Base-by-base conservation (phyloP, 1,284 basidiomycete species). In the Irpex sp. region DNA sequence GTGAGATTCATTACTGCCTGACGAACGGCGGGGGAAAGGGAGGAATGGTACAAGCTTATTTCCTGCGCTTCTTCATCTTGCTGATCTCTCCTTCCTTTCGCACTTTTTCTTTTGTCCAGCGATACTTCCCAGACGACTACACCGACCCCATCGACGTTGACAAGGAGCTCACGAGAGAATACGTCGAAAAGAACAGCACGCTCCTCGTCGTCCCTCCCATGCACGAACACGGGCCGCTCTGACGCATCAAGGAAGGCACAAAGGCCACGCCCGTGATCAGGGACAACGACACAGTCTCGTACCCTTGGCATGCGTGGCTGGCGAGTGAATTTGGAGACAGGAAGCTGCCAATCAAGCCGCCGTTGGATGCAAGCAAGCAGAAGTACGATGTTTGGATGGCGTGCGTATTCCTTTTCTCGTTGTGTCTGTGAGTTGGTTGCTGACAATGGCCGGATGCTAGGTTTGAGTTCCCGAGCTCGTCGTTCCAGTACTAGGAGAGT, bases 151-250 rank as follows among this genome's bases (percentile, higher is more conserved):
- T 49, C 12, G 48, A 49, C 48, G 48, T 49, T 9, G 18, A 49
- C 16, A 49, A 42, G 16, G 48, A 49, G 18, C 18, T 49, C 3
- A 49, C 48, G 16, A 49, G 21, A 19, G 48, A 49, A 21, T 49
- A 49, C 48, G 48, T 49, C 19, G 16, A 49, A 9, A 49, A 21
- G n/a, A 65, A 68, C 37, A 67, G 61, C 56, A 59, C 58, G 37
- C 62, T 63, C 23, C 53, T 73, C 39, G 65, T 68, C 9, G 67
- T 70, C 10, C 69, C 70, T 8, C 63, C 63, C 51, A 61, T 72
- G 61, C 58, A 62, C 57, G 72, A 74, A 63, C 72, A 72, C 58
- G 72, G 72, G 5, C 70, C 72, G 35, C 69, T 72, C 12, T 74
- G 72, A 71, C 68, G 64, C 48, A 66, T 67, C 14, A 49, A 49